Evolutionary conservation across 1,284 basidiomycete species (phyloP).

Genomic region (Rhodotorula sp.): DNA sequence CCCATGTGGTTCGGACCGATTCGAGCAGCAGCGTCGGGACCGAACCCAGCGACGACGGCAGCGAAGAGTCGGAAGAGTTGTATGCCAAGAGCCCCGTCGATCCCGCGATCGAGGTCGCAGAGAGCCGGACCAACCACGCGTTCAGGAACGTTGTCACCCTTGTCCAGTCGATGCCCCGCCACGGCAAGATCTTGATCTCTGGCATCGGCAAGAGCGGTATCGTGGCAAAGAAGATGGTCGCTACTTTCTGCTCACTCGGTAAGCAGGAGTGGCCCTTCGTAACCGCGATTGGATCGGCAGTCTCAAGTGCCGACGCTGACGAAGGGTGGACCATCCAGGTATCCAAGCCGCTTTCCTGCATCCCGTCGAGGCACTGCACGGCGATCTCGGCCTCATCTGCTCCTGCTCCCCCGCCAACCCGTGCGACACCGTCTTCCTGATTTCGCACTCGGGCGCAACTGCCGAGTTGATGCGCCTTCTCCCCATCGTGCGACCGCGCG

Average conservation of each 20-base stretch:
- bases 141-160: constrained; percentile 38
- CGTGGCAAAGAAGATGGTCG: constrained; percentile 43
- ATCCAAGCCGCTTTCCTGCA: constrained; percentile 50
- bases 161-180: constrained; percentile 33
- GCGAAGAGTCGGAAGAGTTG: neutral
- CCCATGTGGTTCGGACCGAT: neutral
- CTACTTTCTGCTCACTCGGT: constrained; percentile 45
- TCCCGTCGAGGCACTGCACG: constrained; percentile 50
- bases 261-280: neutral
- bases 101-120: neutral
- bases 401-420: constrained; percentile 40
- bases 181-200: constrained; percentile 50
- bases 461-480: constrained; percentile 49
- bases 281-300: neutral
- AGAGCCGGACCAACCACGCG: constrained; percentile 27
- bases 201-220: constrained; percentile 51
- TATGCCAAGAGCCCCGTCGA: neutral
- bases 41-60: constrained; percentile 17
- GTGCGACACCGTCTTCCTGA: constrained; percentile 48
- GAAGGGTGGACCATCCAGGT: constrained; percentile 29
- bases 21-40: neutral
- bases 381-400: constrained; percentile 50
- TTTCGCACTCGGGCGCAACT: constrained; percentile 50
- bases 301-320: neutral
- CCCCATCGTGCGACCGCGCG: constrained; percentile 46